Evolutionary conservation across 176 grass and related monocot genomes (phyloP).

Genomic region (Oryza brachyantha): DNA sequence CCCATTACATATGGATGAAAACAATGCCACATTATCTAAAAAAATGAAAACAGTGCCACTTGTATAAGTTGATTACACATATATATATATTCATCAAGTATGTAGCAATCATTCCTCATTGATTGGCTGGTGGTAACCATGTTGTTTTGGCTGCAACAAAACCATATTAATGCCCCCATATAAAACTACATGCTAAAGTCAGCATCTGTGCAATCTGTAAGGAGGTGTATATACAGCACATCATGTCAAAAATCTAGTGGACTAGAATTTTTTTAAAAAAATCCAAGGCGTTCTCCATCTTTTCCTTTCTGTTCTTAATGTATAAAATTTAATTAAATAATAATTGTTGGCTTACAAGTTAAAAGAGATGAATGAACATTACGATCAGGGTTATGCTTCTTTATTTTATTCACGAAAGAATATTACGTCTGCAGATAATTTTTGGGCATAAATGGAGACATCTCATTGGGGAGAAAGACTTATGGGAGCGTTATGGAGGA

Average conservation of each 20-base stretch:
- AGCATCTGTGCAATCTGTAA: conserved; percentile 9
- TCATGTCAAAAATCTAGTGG: background rate
- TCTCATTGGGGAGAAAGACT: conserved; percentile 76
- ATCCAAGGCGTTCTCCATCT: background rate
- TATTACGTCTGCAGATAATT: conserved; percentile 53
- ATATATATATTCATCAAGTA: background rate
- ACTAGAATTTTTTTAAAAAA: background rate
- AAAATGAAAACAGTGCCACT: background rate
- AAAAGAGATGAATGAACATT: conserved; percentile 3
- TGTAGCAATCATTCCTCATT: background rate
- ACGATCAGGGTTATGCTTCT: conserved; percentile 9
- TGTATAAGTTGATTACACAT: conserved; percentile 21
- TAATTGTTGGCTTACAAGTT: conserved; percentile 8
- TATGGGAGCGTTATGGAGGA: conserved; percentile 94
- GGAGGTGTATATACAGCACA: background rate
- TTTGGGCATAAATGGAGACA: conserved; percentile 96
- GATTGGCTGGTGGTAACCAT: background rate
- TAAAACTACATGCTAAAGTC: conserved; percentile 2
- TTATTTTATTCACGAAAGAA: conserved; percentile 2
- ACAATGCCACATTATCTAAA: background rate
- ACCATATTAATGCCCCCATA: background rate
- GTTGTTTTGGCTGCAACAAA: background rate
- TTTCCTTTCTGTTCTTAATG: background rate
- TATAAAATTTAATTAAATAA: too few species aligned
- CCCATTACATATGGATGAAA: background rate